Base-by-base conservation (phyloP, 495 filamentous ascomycete genomes). In the Lasiosphaeriaceae sp. region DNA sequence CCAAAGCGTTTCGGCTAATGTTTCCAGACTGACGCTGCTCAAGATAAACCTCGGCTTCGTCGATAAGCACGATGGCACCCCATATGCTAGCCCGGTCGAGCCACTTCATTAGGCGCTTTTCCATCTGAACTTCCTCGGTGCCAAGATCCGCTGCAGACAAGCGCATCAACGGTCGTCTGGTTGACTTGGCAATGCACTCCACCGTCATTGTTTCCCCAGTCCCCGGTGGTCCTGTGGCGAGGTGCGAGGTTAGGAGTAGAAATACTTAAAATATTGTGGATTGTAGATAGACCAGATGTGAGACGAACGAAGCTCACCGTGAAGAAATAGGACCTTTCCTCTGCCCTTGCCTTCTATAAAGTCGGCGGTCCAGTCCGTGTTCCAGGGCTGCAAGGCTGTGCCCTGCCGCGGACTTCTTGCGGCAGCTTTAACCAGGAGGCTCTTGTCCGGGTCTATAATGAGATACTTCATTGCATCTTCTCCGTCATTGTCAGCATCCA, bases 11-110 rank as follows among this genome's bases (percentile, higher is more conserved):
- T 9, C 49, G 49, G 16, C 2, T 37, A 11, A 51, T 11, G 24
- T 51, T 19, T 3, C 20, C 24, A 3, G 31, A 19, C 20, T 21
- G 17, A 7, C 49, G 49, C 17, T 35, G 24, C 34, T 51, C 49
- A 14, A 51, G 24, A 20, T 35, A 51, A 0, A 51, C 49, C 20
- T 51, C 49, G 17, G 49, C 49, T 12, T 51, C 49, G 11, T 51
- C 49, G 49, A 51, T 35, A 2, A 51, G 31, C 26, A 51, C 16
- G 14, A 51, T 35, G 20, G 26, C 8, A 20, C 24, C n/a, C 49
- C 49, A 31, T 3, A 31, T 31, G 26, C 26, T 31, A 31, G 26
- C 26, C 3, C 26, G 26, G 26, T 31, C 26, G 26, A 31, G 26
- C 26, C 26, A 31, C 26, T 31, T 31, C 26, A 31, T 31, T 9